These are phyloP conservation scores for Boletellus deceptivus DNA, from an alignment of 1,284 basidiomycete genomes.

Conservation along the genomic window DNA sequence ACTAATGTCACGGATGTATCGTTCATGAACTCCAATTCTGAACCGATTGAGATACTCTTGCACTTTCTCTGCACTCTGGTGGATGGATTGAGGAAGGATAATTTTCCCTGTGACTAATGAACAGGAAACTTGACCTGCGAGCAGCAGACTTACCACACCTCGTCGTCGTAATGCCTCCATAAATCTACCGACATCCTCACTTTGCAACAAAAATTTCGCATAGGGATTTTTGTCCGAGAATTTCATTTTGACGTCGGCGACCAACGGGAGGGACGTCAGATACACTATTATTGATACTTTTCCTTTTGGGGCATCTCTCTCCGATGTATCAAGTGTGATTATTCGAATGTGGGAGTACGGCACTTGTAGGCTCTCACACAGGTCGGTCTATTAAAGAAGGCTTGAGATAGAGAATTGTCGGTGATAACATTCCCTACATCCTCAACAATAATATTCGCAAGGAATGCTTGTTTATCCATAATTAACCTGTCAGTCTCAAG, in stretches of 20 bases:
- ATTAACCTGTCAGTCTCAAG: conserved; percentile 45
- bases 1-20: conserved; percentile 19
- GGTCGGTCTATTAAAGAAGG: conserved; percentile 35
- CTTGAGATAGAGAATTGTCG: conserved; percentile 15
- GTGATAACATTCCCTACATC: conserved; percentile 18
- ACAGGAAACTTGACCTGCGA: neutral
- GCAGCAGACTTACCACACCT: conserved; percentile 39
- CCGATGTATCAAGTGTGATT: conserved; percentile 38
- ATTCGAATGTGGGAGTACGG: conserved; percentile 43
- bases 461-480: conserved; percentile 49
- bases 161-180: conserved; percentile 39
- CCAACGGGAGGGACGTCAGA: conserved; percentile 40
- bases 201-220: conserved; percentile 40
- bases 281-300: conserved; percentile 34
- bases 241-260: conserved; percentile 35
- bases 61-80: conserved; percentile 13
- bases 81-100: conserved; percentile 25
- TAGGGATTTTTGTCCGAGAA: conserved; percentile 21
- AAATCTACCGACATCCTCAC: conserved; percentile 38
- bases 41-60: conserved; percentile 30
- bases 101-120: conserved; percentile 26
- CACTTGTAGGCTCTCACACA: conserved; percentile 43
- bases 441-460: conserved; percentile 44
- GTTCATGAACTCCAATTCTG: conserved; percentile 24
- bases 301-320: conserved; percentile 15